Conservation (phyloP, 2,329 filamentous ascomycete species). For the Biscogniauxia marginata region DNA sequence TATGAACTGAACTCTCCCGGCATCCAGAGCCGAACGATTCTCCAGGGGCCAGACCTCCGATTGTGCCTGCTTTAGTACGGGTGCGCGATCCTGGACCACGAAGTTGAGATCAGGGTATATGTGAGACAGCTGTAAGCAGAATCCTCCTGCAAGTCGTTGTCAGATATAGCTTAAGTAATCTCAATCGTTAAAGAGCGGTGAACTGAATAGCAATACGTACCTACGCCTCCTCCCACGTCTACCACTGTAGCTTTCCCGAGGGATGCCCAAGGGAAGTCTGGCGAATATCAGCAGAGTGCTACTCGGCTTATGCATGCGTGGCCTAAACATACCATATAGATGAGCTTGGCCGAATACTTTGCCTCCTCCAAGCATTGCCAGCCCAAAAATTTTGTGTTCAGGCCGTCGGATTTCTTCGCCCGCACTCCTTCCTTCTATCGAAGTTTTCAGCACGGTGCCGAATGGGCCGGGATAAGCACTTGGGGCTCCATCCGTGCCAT, state of each 20-base stretch:
- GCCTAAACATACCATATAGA: slow-evolving; percentile 9
- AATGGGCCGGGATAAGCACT: slow-evolving; percentile 29
- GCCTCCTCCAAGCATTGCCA: slow-evolving; percentile 20
- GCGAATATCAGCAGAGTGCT: background rate
- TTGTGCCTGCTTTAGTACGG: slow-evolving; percentile 26
- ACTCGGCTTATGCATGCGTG: background rate
- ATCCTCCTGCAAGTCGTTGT: slow-evolving; percentile 24
- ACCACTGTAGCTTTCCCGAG: slow-evolving; percentile 16
- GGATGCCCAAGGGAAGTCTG: slow-evolving; percentile 19
- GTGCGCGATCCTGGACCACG: slow-evolving; percentile 36
- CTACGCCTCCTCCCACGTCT: slow-evolving; percentile 17
- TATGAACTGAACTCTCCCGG: slow-evolving; percentile 20
- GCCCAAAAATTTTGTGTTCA: slow-evolving; percentile 18
- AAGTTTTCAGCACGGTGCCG: slow-evolving; percentile 13
- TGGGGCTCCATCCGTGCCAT: background rate
- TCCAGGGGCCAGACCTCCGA: slow-evolving; percentile 31
- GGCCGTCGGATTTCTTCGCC: slow-evolving; percentile 7
- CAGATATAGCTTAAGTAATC: background rate
- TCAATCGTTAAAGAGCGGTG: background rate
- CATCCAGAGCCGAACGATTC: slow-evolving; percentile 15
- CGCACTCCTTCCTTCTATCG: background rate
- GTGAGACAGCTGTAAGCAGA: slow-evolving; percentile 32
- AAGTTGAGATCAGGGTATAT: slow-evolving; percentile 35
- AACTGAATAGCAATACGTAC: slow-evolving; percentile 4
- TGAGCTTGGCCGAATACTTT: slow-evolving; percentile 15